Conservation (phyloP, 2,329 filamentous ascomycete species). For the Dactylonectria macrodidyma region DNA sequence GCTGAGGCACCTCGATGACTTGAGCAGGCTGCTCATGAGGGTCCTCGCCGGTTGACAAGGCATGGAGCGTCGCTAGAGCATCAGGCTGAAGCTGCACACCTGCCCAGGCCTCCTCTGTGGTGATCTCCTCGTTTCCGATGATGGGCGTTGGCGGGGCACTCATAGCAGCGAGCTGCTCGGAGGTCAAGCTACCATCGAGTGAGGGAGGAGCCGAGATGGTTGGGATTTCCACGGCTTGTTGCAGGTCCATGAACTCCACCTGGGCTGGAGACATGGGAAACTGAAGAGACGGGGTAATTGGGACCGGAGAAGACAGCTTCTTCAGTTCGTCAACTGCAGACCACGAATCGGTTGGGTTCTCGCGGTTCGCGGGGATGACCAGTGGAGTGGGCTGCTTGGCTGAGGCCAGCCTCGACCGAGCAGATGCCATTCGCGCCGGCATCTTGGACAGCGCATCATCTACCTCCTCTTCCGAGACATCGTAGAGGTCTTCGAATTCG, state of each 20-base stretch:
- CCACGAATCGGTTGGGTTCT: constrained; percentile 57
- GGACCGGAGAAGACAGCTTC: constrained; percentile 70
- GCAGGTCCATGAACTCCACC: constrained; percentile 77
- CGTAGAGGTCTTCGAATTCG: constrained; percentile 90
- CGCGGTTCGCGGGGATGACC: constrained; percentile 64
- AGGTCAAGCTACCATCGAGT: constrained; percentile 88
- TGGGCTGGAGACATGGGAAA: constrained; percentile 84
- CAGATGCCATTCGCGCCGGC: constrained; percentile 48
- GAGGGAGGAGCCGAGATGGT: constrained; percentile 87
- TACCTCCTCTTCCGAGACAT: constrained; percentile 83
- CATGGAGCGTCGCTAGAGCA: constrained; percentile 85
- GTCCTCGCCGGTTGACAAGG: constrained; percentile 76
- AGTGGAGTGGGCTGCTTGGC: constrained; percentile 60
- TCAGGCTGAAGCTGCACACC: constrained; percentile 83
- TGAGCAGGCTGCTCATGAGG: constrained; percentile 64
- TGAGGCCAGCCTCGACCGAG: constrained; percentile 60
- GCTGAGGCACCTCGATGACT: constrained; percentile 62
- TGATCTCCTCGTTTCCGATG: constrained; percentile 69
- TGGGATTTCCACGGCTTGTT: constrained; percentile 77
- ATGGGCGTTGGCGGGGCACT: constrained; percentile 90
- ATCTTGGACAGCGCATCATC: constrained; percentile 51
- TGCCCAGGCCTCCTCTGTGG: constrained; percentile 76
- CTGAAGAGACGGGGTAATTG: constrained; percentile 75
- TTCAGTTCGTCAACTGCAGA: constrained; percentile 62
- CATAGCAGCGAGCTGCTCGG: constrained; percentile 86